Evolutionary conservation across 495 filamentous ascomycete genomes (phyloP).

Genomic region (Penicillium verhagenii): DNA sequence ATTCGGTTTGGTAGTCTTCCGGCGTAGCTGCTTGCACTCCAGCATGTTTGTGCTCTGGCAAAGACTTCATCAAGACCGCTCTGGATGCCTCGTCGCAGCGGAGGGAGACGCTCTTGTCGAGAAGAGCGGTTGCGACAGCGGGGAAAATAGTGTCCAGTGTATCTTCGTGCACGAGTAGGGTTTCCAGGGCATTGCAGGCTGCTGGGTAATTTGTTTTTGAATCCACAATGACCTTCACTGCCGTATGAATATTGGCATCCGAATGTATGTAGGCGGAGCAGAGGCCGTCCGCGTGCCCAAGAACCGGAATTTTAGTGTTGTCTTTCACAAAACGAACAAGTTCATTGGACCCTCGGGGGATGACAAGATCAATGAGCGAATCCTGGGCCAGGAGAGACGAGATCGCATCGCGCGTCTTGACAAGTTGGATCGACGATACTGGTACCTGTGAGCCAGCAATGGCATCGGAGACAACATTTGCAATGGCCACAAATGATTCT

Average conservation of each 20-base stretch:
- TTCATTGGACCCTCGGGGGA: slow-evolving; percentile 90
- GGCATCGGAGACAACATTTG: slow-evolving; percentile 77
- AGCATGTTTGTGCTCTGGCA: slow-evolving; percentile 32
- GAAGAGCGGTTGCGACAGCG: slow-evolving; percentile 64
- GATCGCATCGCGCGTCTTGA: slow-evolving; percentile 86
- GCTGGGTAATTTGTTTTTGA: slow-evolving; percentile 92
- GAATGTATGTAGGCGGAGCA: slow-evolving; percentile 86
- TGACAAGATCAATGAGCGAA: slow-evolving; percentile 87
- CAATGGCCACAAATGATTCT: slow-evolving; percentile 87
- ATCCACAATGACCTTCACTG: slow-evolving; percentile 79
- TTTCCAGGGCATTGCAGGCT: slow-evolving; percentile 93
- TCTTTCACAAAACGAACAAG: slow-evolving; percentile 88
- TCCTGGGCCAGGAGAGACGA: slow-evolving; percentile 80
- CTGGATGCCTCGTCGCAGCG: slow-evolving; percentile 75
- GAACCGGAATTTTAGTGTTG: slow-evolving; percentile 89
- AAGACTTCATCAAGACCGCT: slow-evolving; percentile 48
- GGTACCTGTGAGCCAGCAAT: slow-evolving; percentile 77
- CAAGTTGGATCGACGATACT: slow-evolving; percentile 83
- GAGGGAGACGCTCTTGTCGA: slow-evolving; percentile 75
- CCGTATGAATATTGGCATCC: slow-evolving; percentile 70
- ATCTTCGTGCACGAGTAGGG: slow-evolving; percentile 77
- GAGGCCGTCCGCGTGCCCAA: slow-evolving; percentile 94
- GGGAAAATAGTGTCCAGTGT: slow-evolving; percentile 70
- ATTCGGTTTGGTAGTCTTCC: slow-evolving; percentile 83
- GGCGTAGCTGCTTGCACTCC: slow-evolving; percentile 64